A percentile compares a stretch with the other conserved stretches of the same genome.
phyloP scores from a whole-genome alignment of 495 filamentous ascomycete species.

The Penicillium pulvis region DNA sequence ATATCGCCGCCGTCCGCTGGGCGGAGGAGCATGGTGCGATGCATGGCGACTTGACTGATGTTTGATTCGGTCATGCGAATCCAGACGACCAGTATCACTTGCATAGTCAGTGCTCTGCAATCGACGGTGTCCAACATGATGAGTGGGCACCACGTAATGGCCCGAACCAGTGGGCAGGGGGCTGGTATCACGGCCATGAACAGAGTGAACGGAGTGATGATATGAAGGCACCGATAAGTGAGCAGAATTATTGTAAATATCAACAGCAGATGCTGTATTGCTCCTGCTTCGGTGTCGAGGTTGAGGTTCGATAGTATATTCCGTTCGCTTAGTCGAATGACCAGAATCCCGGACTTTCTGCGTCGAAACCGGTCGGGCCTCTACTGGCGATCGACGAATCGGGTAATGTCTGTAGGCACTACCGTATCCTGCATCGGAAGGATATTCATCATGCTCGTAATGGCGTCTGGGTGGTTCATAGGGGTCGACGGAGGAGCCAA shows the following conservation, averaged over 20 bases:
- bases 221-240: constrained; percentile 32
- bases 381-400: constrained; percentile 30
- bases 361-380: constrained; percentile 40
- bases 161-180: constrained; percentile 33
- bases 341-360: constrained; percentile 38
- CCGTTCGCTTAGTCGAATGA: constrained; percentile 41
- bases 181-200: constrained; percentile 32
- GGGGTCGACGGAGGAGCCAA: constrained; percentile 39
- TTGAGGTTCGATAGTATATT: constrained; percentile 45
- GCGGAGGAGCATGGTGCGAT: constrained; percentile 29
- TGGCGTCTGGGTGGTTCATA: constrained; percentile 32
- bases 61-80: constrained; percentile 18
- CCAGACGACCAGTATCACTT: constrained; percentile 40
- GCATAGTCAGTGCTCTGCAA: constrained; percentile 41
- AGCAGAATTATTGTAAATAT: constrained; percentile 28
- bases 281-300: constrained; percentile 36
- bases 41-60: constrained; percentile 16
- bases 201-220: constrained; percentile 33
- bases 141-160: constrained; percentile 32
- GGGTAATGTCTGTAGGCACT: constrained; percentile 33
- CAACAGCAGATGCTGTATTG: constrained; percentile 37
- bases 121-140: constrained; percentile 29
- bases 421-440: constrained; percentile 35
- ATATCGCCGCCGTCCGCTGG: constrained; percentile 29
- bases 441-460: constrained; percentile 37